These are phyloP conservation scores for Tulasnella sp. DNA, from an alignment of 768 basidiomycete species.

Conservation along the genomic window DNA sequence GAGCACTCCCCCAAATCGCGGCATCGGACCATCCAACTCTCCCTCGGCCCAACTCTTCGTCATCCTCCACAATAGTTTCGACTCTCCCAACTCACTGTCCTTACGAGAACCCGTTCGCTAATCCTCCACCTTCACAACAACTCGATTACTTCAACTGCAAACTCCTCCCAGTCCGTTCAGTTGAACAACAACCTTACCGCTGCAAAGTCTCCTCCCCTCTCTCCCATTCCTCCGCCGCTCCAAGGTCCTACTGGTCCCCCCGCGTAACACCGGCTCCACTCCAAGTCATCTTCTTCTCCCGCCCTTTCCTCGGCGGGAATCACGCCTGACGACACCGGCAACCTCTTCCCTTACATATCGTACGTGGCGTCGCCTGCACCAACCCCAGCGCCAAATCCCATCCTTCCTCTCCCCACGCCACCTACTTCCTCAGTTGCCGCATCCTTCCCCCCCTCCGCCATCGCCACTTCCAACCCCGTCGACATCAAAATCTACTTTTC, in stretches of 20 bases:
- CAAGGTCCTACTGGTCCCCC: background rate
- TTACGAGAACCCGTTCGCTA: background rate
- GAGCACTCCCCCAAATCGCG: background rate
- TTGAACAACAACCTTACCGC: background rate
- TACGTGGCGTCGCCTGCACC: background rate
- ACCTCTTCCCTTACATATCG: background rate
- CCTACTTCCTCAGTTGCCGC: background rate
- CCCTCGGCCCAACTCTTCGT: background rate
- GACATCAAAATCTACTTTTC: background rate
- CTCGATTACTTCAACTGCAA: constrained; percentile 10
- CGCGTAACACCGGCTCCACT: background rate
- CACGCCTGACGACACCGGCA: background rate
- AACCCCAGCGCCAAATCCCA: too few species aligned
- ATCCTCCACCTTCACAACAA: background rate
- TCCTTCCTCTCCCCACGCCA: background rate
- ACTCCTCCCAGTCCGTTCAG: background rate
- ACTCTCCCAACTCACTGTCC: background rate
- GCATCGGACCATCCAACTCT: background rate
- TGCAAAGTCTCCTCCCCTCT: background rate
- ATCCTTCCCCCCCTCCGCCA: background rate
- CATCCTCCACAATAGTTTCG: background rate
- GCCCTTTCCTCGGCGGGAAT: background rate
- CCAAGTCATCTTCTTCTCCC: background rate
- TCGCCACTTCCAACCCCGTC: background rate
- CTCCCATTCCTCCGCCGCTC: too few species aligned